These are phyloP conservation scores for Xerocomus potaroensis DNA, from an alignment of 768 basidiomycete genomes.

Conservation along the genomic window DNA sequence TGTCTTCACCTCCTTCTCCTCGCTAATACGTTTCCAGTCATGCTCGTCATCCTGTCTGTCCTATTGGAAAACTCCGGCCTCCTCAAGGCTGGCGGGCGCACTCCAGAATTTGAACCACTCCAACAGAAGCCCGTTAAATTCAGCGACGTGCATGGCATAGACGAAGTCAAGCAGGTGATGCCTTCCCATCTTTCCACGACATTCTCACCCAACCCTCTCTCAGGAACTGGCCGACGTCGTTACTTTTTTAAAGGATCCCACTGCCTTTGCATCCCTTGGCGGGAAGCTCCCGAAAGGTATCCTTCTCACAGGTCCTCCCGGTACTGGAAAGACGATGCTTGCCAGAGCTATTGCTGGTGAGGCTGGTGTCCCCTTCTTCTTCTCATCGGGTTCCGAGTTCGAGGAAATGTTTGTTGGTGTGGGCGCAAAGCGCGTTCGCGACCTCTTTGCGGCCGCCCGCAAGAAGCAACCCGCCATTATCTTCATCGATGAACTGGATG, in stretches of 20 bases:
- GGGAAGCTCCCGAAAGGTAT: conserved; percentile 95
- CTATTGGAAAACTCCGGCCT: conserved; percentile 92
- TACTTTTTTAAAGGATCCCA: conserved; percentile 91
- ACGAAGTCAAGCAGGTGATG: conserved; percentile 90
- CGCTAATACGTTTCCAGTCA: conserved; percentile 41
- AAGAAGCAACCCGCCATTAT: conserved; percentile 97
- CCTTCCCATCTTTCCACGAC: conserved; percentile 2
- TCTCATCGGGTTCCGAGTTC: conserved; percentile 94
- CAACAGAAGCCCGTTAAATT: conserved; percentile 85
- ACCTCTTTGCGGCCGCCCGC: conserved; percentile 89
- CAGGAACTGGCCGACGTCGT: conserved; percentile 94
- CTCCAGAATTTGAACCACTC: conserved; percentile 77
- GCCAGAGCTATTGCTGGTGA: conserved; percentile 97
- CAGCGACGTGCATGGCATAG: conserved; percentile 94
- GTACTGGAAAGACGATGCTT: conserved; percentile 83
- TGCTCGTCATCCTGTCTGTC: conserved; percentile 82
- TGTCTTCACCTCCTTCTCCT: not conserved
- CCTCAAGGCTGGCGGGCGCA: conserved; percentile 80
- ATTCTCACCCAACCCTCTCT: conserved; percentile 4
- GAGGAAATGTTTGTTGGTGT: conserved; percentile 98
- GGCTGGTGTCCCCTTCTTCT: conserved; percentile 96
- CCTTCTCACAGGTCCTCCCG: conserved; percentile 83
- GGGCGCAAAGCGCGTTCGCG: conserved; percentile 92
- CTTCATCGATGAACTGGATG: conserved; percentile 96
- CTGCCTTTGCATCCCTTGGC: conserved; percentile 83